These are phyloP conservation scores for Penicillium ucsense DNA, from an alignment of 495 filamentous ascomycete genomes.

Conservation along the genomic window DNA sequence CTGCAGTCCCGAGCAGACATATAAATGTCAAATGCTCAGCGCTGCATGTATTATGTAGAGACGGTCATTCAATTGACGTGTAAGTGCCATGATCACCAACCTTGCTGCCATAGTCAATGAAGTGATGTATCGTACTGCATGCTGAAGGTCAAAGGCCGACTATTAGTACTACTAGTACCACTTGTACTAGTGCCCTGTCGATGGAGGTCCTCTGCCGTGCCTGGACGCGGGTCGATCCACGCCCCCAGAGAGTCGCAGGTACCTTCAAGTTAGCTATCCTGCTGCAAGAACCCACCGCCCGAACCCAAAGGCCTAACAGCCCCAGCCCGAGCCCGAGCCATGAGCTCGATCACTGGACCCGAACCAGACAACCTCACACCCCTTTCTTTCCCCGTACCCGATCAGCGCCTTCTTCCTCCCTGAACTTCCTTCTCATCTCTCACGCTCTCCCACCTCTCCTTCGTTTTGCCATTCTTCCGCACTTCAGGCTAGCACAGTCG, in stretches of 20 bases:
- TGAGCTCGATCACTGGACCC: constrained; percentile 15
- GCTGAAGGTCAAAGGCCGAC: background rate
- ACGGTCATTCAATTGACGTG: too few species aligned
- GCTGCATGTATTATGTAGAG: too few species aligned
- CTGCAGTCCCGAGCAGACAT: too few species aligned
- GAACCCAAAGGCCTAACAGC: too few species aligned
- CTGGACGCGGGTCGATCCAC: constrained; percentile 12
- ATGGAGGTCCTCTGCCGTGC: too few species aligned
- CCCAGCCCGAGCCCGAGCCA: too few species aligned
- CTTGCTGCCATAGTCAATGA: background rate
- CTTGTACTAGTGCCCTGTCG: background rate
- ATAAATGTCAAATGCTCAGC: too few species aligned
- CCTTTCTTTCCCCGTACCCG: constrained; percentile 25
- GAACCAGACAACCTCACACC: constrained; percentile 10
- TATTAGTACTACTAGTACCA: background rate
- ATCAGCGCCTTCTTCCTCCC: constrained; percentile 6
- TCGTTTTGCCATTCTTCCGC: constrained; percentile 17
- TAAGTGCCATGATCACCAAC: background rate
- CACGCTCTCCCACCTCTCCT: constrained; percentile 5
- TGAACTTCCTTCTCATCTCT: constrained; percentile 6
- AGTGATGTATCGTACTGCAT: constrained; percentile 1
- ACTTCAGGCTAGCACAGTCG: constrained; percentile 5
- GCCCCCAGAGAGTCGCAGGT: constrained; percentile 7
- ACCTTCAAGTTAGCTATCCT: too few species aligned
- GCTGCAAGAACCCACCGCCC: too few species aligned